phyloP scores from a whole-genome alignment of 2,329 filamentous ascomycete genomes.

The Pezizomycotina sp. region DNA sequence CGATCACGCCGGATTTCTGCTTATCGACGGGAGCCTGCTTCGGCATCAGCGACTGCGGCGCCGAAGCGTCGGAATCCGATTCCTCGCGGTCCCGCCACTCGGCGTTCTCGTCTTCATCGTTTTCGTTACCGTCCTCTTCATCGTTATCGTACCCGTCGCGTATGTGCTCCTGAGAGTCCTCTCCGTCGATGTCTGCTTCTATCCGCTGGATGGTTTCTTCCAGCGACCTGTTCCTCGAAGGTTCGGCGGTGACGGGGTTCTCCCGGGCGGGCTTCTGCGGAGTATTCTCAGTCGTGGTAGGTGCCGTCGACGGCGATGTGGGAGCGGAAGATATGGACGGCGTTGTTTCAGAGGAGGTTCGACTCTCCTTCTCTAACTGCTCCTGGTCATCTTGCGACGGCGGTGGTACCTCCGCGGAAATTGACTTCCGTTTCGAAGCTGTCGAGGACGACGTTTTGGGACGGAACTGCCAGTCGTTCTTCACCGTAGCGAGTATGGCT shows the following conservation, averaged over 20 bases:
- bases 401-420: too few species aligned
- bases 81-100: conserved; percentile 20
- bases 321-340: conserved; percentile 2
- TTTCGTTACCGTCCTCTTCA: conserved; percentile 7
- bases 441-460: too few species aligned
- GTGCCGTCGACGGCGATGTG: too few species aligned
- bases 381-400: conserved; percentile 11
- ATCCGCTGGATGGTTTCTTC: too few species aligned
- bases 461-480: conserved; percentile 18
- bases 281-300: too few species aligned
- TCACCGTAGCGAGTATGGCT: conserved; percentile 10
- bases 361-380: conserved; percentile 10
- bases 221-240: too few species aligned
- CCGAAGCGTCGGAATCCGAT: conserved; percentile 20
- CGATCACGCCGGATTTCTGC: conserved; percentile 1
- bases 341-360: background rate
- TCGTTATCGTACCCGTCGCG: conserved; percentile 2
- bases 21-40: conserved; percentile 7
- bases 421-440: too few species aligned
- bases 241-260: too few species aligned
- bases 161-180: conserved; percentile 6
- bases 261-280: too few species aligned
- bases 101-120: conserved; percentile 18
- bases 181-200: conserved; percentile 7
- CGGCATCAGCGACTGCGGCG: conserved; percentile 12